A percentile compares a stretch with the other conserved stretches of the same genome.
phyloP scores from a whole-genome alignment of 2,329 filamentous ascomycete genomes.

The Colletotrichum eremochloae region DNA sequence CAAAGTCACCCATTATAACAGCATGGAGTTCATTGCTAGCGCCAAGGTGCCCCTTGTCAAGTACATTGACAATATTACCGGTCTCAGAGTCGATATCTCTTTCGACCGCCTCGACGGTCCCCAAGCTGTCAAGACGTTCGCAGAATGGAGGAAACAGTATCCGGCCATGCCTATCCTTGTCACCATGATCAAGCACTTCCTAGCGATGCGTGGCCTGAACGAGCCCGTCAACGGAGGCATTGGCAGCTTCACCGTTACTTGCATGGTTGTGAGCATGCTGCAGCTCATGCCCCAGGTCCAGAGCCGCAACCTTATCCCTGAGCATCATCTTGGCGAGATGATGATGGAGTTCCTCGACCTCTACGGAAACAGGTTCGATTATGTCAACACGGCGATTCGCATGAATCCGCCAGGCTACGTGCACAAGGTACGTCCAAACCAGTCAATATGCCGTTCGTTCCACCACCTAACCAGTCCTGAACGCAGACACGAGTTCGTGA shows the following conservation, averaged over 20 bases:
- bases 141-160: constrained; percentile 81
- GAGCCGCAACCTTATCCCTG: constrained; percentile 67
- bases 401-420: constrained; percentile 82
- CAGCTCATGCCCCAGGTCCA: constrained; percentile 82
- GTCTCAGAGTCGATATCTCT: constrained; percentile 89
- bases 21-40: constrained; percentile 76
- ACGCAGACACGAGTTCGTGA: constrained; percentile 22
- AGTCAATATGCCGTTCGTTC: no score
- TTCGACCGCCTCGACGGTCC: constrained; percentile 93
- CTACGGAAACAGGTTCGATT: constrained; percentile 87
- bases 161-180: constrained; percentile 90
- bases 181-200: constrained; percentile 90
- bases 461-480: not conserved
- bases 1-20: constrained; percentile 68
- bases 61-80: constrained; percentile 83
- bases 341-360: constrained; percentile 90
- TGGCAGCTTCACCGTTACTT: constrained; percentile 94
- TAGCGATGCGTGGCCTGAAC: constrained; percentile 90
- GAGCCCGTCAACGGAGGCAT: constrained; percentile 93
- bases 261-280: constrained; percentile 89
- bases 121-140: constrained; percentile 83
- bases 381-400: constrained; percentile 77
- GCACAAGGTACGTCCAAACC: constrained; percentile 72
- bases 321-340: constrained; percentile 81
- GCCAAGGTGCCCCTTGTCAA: constrained; percentile 95